Evolutionary conservation across 345 rosid species (phyloP), one percentile per base, ranked within the genome.

Genomic region (Pistacia atlantica): DNA sequence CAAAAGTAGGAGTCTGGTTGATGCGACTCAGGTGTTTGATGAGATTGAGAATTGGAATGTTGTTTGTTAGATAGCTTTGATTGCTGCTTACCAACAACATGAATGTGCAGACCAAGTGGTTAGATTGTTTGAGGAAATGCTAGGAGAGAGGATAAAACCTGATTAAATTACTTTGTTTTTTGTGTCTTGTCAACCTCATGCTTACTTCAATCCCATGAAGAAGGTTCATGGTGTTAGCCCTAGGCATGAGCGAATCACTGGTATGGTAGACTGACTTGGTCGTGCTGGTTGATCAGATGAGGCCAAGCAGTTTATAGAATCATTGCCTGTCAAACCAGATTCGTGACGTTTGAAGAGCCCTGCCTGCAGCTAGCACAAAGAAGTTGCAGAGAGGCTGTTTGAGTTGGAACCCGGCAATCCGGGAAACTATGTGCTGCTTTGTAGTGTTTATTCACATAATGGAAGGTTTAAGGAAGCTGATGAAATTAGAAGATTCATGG

Each of bases 251-350:
- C 86, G 85, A 79, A 76, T 71, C 72, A 80, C 88, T 64, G 81
- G 87, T 70, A 83, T 87, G 87, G 87, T 85, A 55, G 90, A 87
- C 80, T 67, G 85, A 42, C 79, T 87, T 46, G 84, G 87, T 57
- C 88, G 86, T 28, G 84, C 85, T 45, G 88, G 88, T 62, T 76
- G 63, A 67, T 72, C 84, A 28, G 74, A 77, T 9, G 82, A 85
- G 58, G 90, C 88, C 42, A 83, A 61, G 82, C 62, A 75, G 74
- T 80, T 81, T 51, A 80, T 83, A 54, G 77, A 74, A 42, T 67
- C 80, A 4, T 82, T 82, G 85, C 86, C 86, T 8, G 75, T 87
- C 28, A 58, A 82, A 49, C 80, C 86, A 0, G 84, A 81, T 33
- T 42, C 83, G n/a, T 54, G 33, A 31, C 33, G 79, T 79, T 10